Base-by-base conservation (phyloP, 805 yeast species). In the Candida cerambycidarum region DNA sequence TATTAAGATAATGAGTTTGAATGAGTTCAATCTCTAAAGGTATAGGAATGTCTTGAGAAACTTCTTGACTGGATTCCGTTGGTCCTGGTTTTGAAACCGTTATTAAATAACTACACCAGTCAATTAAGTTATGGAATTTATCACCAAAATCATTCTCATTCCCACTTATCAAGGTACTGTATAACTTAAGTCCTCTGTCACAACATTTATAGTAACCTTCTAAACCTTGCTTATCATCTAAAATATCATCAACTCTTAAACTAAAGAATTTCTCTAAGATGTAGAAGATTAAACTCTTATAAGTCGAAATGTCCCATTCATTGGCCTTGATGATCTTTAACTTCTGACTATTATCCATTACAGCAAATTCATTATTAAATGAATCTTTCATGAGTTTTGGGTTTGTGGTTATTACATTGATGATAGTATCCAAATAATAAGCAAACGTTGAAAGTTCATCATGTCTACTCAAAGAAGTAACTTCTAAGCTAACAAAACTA, bases 371-470 rank as follows among this genome's bases (percentile, higher is more conserved):
- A 19, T 75, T 65, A 18, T 71, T 73, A 52, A 85, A 74, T 6
- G 75, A 59, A 6, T 76, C 77, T 28, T 73, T 55, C 23, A 82
- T 57, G 4, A 47, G 51, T 24, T 69, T 66, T 11, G 61, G 57
- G 43, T 80, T 75, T 6, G 78, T 65, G 4, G 58, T 59, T 21
- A 88, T 57, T 1, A 87, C 75, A 32, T 75, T 75, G 5, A 71
- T 60, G 6, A 89, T 53, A 0, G 77, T 68, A 14, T 71, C 69
- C 35, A 85, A 54, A 44, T 83, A 75, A 57, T 89, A 90, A 2
- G 80, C 67, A 51, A 85, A 82, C 16, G 76, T 65, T 2, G 73
- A 79, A 39, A 79, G 66, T 57, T 89, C 96, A 52, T 83, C 85
- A 17, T 74, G 63, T 1, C 62, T 58, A 2, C 58, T 57, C 14